Evolutionary conservation across 306 rosid genomes (phyloP).

Genomic region (Delonix regia): DNA sequence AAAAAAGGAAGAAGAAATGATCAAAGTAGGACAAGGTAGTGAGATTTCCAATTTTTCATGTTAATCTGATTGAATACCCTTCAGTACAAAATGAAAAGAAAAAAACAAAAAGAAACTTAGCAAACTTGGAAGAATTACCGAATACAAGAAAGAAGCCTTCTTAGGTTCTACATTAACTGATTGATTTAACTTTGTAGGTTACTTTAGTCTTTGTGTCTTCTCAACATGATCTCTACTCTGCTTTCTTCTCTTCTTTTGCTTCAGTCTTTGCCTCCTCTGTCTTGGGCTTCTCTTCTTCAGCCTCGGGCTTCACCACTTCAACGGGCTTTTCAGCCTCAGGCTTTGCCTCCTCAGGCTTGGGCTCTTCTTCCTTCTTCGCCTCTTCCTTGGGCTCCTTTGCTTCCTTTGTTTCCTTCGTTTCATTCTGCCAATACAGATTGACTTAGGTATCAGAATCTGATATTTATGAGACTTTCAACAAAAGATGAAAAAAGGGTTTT

Average conservation of each 20-base stretch:
- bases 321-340: background rate
- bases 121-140: background rate
- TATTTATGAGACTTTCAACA: background rate
- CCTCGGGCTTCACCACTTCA: background rate
- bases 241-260: background rate
- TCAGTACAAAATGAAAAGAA: background rate
- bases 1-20: too few species aligned
- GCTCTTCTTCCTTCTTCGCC: background rate
- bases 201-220: background rate
- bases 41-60: background rate
- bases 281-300: background rate
- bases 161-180: background rate
- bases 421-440: conserved; percentile 28
- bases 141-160: background rate
- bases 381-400: background rate
- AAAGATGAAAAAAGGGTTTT: background rate
- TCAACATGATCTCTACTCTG: background rate
- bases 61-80: background rate
- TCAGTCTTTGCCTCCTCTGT: conserved; percentile 1
- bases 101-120: too few species aligned
- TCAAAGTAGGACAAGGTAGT: background rate
- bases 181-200: background rate
- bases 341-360: background rate
- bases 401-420: conserved; percentile 17
- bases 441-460: background rate